Evolutionary conservation across 225 moss, liverwort and hornwort species (phyloP), one percentile per base, ranked within the genome.

Genomic region (Rhytidiadelphus loreus): DNA sequence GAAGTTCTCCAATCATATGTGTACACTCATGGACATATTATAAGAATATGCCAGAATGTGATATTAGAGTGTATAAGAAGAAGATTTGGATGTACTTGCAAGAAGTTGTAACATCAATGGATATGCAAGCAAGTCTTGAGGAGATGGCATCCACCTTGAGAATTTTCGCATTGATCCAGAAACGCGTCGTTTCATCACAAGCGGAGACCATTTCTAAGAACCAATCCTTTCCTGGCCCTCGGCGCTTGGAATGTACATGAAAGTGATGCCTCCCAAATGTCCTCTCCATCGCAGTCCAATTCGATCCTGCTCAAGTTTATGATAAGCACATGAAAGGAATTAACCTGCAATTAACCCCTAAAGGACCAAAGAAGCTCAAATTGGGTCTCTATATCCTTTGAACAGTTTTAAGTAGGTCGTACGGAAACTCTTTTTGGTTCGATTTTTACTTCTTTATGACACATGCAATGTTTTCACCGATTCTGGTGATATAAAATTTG

Each of bases 211-310:
- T 95, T 84, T 96, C 94, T 68, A 96, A 83, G 77, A 96, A 95
- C 93, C 93, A 97, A 59, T 92, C 92, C 78, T 96, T 95, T 66
- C 95, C 93, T 61, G 89, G 81, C 14, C 92, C 96, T 87, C 83
- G 91, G 81, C 90, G 91, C 89, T 95, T 97, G 21, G 93, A 95
- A 58, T 92, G 88, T 32, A 95, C 96, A 85, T 94, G 91, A 88
- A 97, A 95, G 88, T 94, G 96, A 84, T 95, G 96, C 94, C 91
- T 95, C 70, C 95, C 95, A 85, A 96, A 95, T 32, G 95, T 96
- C 59, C 91, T 93, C 92, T 96, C 96, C 93, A 94, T 96, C 37
- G 96, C 95, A 68, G 95, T 96, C 96, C 95, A 96, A 92, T 95
- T 96, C 56, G 95, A 97, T 63, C 97, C 95, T 94, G 89, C 64